Conservation (phyloP, 2,329 filamentous ascomycete species). For the Pseudonectria buxi region DNA sequence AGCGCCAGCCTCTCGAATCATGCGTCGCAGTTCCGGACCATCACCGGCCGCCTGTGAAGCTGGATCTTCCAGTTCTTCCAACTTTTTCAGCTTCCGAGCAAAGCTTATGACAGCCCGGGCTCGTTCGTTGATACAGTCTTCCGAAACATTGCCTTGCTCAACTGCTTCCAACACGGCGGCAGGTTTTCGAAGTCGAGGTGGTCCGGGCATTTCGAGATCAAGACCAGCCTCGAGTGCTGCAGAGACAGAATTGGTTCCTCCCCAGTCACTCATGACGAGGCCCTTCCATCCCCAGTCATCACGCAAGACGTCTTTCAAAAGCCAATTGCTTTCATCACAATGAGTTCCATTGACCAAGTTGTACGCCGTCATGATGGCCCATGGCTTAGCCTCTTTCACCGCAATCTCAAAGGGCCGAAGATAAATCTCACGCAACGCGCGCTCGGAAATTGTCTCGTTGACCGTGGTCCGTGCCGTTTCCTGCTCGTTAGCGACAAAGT, state of each 20-base stretch:
- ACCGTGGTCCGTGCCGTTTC: conserved; percentile 25
- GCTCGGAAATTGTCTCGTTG: conserved; percentile 24
- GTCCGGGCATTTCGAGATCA: conserved; percentile 32
- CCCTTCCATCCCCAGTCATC: conserved; percentile 40
- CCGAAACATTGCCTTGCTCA: conserved; percentile 10
- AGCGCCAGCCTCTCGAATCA: conserved; percentile 20
- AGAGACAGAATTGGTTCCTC: conserved; percentile 28
- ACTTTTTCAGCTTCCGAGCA: conserved; percentile 17
- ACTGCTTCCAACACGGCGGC: conserved; percentile 18
- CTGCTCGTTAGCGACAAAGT: conserved; percentile 39
- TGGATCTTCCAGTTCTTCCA: conserved; percentile 8
- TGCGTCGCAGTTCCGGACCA: conserved; percentile 17
- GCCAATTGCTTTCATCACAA: conserved; percentile 32
- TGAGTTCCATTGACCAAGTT: conserved; percentile 40
- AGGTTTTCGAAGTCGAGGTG: conserved; percentile 21
- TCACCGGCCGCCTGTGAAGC: conserved; percentile 1
- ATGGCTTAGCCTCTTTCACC: conserved; percentile 33
- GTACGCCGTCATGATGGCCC: conserved; percentile 41
- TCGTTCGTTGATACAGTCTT: conserved; percentile 19
- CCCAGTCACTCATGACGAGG: conserved; percentile 43
- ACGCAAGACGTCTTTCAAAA: conserved; percentile 33
- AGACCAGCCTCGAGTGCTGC: conserved; percentile 25
- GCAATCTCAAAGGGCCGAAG: conserved; percentile 39
- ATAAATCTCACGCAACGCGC: conserved; percentile 33
- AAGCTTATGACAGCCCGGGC: conserved; percentile 26